Conservation (phyloP, 768 basidiomycete species). For the Collybiopsis luxurians region DNA sequence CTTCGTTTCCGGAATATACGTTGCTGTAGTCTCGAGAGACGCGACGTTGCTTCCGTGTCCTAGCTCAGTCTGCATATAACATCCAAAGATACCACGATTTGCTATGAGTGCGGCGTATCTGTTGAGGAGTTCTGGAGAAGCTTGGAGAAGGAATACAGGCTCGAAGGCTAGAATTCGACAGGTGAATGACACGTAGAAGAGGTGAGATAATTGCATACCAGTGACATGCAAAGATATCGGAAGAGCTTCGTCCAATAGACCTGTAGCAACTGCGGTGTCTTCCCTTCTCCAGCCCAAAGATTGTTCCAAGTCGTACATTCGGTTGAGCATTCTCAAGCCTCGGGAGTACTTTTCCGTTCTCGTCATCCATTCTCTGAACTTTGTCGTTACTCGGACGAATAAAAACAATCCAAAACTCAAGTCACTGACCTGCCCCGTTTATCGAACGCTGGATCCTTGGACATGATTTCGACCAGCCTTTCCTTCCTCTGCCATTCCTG, state of each 20-base stretch:
- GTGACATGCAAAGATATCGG: conserved; percentile 43
- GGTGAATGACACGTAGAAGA: background rate
- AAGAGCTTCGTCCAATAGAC: conserved; percentile 48
- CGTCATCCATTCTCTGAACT: conserved; percentile 28
- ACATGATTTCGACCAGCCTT: conserved; percentile 42
- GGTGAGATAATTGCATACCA: conserved; percentile 16
- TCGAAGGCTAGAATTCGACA: conserved; percentile 43
- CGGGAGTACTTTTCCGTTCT: conserved; percentile 57
- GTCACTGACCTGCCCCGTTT: conserved; percentile 47
- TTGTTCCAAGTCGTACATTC: conserved; percentile 58
- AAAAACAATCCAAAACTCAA: background rate
- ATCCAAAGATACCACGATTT: conserved; percentile 62
- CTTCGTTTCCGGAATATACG: conserved; percentile 59
- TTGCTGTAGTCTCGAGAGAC: conserved; percentile 72
- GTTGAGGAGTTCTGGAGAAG: conserved; percentile 46
- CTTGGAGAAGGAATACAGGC: conserved; percentile 66
- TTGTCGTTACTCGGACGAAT: background rate
- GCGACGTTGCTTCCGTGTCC: conserved; percentile 75
- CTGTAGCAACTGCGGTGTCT: conserved; percentile 45
- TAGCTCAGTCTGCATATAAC: conserved; percentile 77
- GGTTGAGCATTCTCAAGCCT: conserved; percentile 51
- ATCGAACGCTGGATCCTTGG: conserved; percentile 57
- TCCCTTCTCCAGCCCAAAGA: conserved; percentile 49
- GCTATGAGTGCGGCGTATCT: conserved; percentile 50
- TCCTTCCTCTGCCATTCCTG: conserved; percentile 48